Evolutionary conservation across 1,284 basidiomycete genomes (phyloP).

Genomic region (Vanrija sp.): DNA sequence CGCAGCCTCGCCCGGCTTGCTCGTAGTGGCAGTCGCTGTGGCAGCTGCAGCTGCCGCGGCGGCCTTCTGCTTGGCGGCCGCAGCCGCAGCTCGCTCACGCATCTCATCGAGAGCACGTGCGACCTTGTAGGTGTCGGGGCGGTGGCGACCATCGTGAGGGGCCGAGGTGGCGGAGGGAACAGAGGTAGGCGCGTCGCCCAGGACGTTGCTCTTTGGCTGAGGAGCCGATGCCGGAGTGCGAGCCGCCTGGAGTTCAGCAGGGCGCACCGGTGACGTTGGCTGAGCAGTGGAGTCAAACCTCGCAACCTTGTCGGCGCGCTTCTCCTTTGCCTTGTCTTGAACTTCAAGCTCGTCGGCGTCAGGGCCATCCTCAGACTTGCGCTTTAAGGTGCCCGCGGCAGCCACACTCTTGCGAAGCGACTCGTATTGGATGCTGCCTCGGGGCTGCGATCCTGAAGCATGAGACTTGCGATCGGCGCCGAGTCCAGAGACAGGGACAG

Average conservation of each 20-base stretch:
- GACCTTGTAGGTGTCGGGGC: slow-evolving; percentile 33
- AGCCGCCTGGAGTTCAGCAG: slow-evolving; percentile 7
- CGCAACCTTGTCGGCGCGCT: slow-evolving; percentile 33
- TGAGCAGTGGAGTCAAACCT: slow-evolving; percentile 20
- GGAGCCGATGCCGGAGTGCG: slow-evolving; percentile 5
- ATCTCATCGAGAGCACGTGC: slow-evolving; percentile 40
- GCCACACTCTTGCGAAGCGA: slow-evolving; percentile 30
- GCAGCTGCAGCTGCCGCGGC: slow-evolving; percentile 5
- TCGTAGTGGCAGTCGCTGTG: not conserved
- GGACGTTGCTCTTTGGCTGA: no score
- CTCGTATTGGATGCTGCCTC: slow-evolving; percentile 8
- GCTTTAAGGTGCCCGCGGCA: slow-evolving; percentile 29
- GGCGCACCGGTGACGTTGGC: slow-evolving; percentile 10
- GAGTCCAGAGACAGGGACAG: slow-evolving; percentile 18
- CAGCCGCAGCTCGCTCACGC: slow-evolving; percentile 32
- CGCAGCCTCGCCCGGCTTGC: no score
- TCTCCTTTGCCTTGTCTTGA: slow-evolving; percentile 6
- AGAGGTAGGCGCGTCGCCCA: no score
- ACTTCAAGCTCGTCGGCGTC: slow-evolving; percentile 17
- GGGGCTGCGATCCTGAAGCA: not conserved
- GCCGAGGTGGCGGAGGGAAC: slow-evolving; percentile 1
- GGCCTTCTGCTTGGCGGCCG: slow-evolving; percentile 25
- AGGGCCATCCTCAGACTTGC: slow-evolving; percentile 33
- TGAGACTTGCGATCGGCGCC: slow-evolving; percentile 4
- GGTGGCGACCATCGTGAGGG: not conserved